phyloP scores from a whole-genome alignment of 345 rosid species.

The Camelina hispida region DNA sequence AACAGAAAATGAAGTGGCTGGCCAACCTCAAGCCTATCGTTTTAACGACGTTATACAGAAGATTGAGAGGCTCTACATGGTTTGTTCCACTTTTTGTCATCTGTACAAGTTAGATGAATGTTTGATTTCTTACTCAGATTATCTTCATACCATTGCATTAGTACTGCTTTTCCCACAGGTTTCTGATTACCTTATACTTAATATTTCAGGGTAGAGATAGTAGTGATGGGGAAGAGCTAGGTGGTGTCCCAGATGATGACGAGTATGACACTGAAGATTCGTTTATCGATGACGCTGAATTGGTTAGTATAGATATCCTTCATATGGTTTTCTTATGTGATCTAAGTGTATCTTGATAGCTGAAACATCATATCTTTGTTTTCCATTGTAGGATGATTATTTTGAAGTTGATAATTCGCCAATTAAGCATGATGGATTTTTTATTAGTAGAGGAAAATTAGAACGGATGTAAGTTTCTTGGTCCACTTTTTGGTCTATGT shows the following conservation, averaged over 20 bases:
- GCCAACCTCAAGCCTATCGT: constrained; percentile 70
- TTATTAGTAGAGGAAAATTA: constrained; percentile 87
- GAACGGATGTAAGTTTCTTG: constrained; percentile 75
- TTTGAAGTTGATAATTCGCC: constrained; percentile 95
- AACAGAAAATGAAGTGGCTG: constrained; percentile 56
- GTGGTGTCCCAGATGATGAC: constrained; percentile 86
- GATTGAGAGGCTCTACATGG: constrained; percentile 97
- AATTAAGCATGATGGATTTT: constrained; percentile 87
- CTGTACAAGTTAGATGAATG: constrained; percentile 3
- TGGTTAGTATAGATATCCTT: constrained; percentile 58
- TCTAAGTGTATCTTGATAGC: constrained; percentile 7
- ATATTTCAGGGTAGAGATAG: constrained; percentile 83
- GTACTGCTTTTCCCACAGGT: background rate
- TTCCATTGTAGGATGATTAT: constrained; percentile 84
- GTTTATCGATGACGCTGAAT: constrained; percentile 90
- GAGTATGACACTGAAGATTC: constrained; percentile 98
- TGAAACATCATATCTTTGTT: constrained; percentile 24
- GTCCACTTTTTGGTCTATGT: constrained; percentile 19
- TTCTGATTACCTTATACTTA: background rate
- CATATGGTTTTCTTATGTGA: background rate
- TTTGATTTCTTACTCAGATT: background rate
- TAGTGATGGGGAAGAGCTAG: constrained; percentile 89
- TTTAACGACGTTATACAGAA: constrained; percentile 91
- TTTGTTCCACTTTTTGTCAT: constrained; percentile 30
- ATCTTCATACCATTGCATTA: background rate